Evolutionary conservation across 768 basidiomycete genomes (phyloP), one percentile per base, ranked within the genome.

Genomic region (Pleurotus ostreatus): DNA sequence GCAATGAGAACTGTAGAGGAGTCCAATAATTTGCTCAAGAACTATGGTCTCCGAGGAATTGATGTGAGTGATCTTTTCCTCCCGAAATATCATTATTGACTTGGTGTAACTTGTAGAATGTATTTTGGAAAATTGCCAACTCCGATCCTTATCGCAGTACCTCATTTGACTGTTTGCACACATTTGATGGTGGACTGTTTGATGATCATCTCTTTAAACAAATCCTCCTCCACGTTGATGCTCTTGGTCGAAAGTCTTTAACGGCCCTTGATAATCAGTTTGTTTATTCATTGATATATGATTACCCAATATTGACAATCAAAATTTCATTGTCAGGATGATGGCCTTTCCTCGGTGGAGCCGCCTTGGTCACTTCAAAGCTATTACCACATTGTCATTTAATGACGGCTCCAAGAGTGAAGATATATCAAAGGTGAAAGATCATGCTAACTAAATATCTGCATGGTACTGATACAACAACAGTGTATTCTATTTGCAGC

Each of bases 101-200:
- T 26, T 26, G 3, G 6, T 13, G n/a, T 49, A 16, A 38, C 25
- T 40, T 37, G 30, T 47, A 76, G 74, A 78, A 76, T 63, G 65
- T 70, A 3, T 78, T 78, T 56, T 78, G 74, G 74, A 41, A 26
- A 0, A 25, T 78, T 15, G 40, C 20, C n/a, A n/a, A n/a, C n/a
- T n/a, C n/a, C n/a, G n/a, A n/a, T n/a, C n/a, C n/a, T n/a, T n/a
- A n/a, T n/a, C 13, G 37, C 5, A 68, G 72, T 18, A 18, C 70
- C 2, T 71, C 70, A 4, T 78, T 70, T 51, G 76, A 80, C 59
- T 61, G 60, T 2, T 64, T 79, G 6, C 78, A 79, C 58, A 61
- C 58, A 11, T 64, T 73, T 46, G 51, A 68, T 46, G 49, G 47
- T 34, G 78, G 76, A 1, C 26, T 74, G 2, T 69, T 64, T 51